Base-by-base conservation (phyloP, 208 protist species). In the Trypanosoma boissoni region DNA sequence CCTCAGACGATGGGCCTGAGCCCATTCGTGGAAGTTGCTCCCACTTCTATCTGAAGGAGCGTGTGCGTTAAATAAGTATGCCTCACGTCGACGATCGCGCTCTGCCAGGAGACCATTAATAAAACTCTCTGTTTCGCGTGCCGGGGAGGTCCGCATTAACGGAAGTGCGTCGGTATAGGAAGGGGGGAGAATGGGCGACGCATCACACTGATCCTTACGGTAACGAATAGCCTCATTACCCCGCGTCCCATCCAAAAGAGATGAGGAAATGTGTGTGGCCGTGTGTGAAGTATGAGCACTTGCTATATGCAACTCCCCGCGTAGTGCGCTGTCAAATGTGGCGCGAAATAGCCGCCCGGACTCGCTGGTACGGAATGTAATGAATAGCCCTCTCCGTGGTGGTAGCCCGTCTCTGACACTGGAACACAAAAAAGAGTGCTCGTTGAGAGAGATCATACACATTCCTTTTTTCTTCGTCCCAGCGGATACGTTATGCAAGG, bases 71-170 rank as follows among this genome's bases (percentile, higher is more conserved):
- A 24, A 2, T 26, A 56, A 37, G n/a, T 66, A 66, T 12, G 36
- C 27, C 49, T 34, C 59, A 18, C 59, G 59, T 0, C 59, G 34
- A 34, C 49, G 10, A 16, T 64, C 58, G n/a, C 58, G 58, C 28
- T 64, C 58, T 12, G 37, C 39, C n/a, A 64, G 37, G 31, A 64
- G 58, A 32, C 31, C 49, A 41, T 64, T 37, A 37, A 64, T 64
- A 49, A 50, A 48, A 36, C 24, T 50, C 9, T 2, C 16, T 18
- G 48, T 39, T 12, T 39, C 34, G 34, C 34, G 34, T 12, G 8
- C 8, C 16, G 27, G n/a, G n/a, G n/a, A n/a, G n/a, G n/a, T n/a
- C n/a, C n/a, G n/a, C n/a, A n/a, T n/a, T n/a, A n/a, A n/a, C n/a
- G n/a, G n/a, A n/a, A n/a, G n/a, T n/a, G n/a, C n/a, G n/a, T n/a